Conservation (phyloP, 2,329 filamentous ascomycete genomes). For the Claviceps quebecensis region DNA sequence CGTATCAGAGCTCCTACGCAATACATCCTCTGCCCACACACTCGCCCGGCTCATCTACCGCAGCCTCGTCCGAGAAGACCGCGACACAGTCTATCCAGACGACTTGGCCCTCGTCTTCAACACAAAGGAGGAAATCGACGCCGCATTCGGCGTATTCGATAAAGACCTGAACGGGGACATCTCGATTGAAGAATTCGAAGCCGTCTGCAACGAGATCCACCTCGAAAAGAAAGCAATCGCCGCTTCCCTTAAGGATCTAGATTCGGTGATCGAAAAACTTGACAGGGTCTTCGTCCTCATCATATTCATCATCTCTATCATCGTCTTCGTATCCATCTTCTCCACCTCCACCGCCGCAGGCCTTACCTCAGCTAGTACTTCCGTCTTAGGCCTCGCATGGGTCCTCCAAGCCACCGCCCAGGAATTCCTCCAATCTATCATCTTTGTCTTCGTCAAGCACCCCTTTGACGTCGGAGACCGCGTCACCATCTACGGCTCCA, state of each 20-base stretch:
- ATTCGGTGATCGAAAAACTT: conserved; percentile 82
- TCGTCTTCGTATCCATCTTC: conserved; percentile 81
- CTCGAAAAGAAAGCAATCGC: conserved; percentile 92
- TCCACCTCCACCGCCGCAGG: conserved; percentile 83
- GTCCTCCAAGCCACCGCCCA: conserved; percentile 84
- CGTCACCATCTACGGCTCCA: conserved; percentile 82
- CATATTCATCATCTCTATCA: conserved; percentile 62
- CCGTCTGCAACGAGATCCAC: conserved; percentile 86
- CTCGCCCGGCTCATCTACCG: conserved; percentile 79
- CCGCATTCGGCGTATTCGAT: conserved; percentile 85
- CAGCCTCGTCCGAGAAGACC: conserved; percentile 62
- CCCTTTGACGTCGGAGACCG: conserved; percentile 93
- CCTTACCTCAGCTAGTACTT: conserved; percentile 76
- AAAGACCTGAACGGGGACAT: conserved; percentile 96
- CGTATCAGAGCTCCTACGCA: conserved; percentile 61
- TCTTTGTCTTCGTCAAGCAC: conserved; percentile 95
- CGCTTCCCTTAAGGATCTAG: conserved; percentile 84
- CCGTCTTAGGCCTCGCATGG: conserved; percentile 83
- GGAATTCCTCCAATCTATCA: conserved; percentile 84
- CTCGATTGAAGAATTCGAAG: conserved; percentile 85
- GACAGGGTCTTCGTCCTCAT: conserved; percentile 83
- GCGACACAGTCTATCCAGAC: conserved; percentile 62
- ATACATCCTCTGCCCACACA: conserved; percentile 61
- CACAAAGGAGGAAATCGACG: conserved; percentile 72
- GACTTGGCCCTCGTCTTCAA: conserved; percentile 70